Base-by-base conservation (phyloP, 352 stramenopile genomes). In the Globisporangium cederbergense region DNA sequence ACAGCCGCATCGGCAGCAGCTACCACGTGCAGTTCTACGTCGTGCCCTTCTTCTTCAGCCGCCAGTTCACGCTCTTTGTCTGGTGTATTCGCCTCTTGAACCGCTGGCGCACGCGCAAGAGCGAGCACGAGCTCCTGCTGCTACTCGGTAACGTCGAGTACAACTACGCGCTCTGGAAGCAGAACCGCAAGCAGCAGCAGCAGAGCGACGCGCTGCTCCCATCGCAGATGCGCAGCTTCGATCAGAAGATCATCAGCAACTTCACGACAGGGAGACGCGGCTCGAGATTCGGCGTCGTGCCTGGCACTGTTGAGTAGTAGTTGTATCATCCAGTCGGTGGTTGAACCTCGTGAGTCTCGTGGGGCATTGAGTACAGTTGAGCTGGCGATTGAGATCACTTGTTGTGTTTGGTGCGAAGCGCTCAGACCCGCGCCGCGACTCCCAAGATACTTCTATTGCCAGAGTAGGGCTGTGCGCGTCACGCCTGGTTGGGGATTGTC, bases 31-130 rank as follows among this genome's bases (percentile, higher is more conserved):
- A 64, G 11, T 53, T 68, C 34, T 64, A 43, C 38, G 46, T 61
- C 34, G 3, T 71, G 32, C 65, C 60, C 36, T 68, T 71, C 52
- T 64, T 71, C 20, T 16, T 71, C 53, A 65, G 46, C 25, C 65
- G 60, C 20, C 61, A 65, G 22, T 38, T 68, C 7, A 68, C 60
- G 14, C 25, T 63, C 3, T 49, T 65, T 10, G 32, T 68, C 25
- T 71, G 65, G 65, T 65, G 25, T 25, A 16, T 55, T 8, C 65
- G 60, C 9, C 22, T 68, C 0, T 22, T 71, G 28, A n/a, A 60
- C 18, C 46, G 60, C 60, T 52, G 64, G 36, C 30, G 38, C 3
- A 65, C 30, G 9, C 65, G 57, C 56, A 25, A 51, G 18, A 60
- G 43, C 18, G 51, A 64, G 4, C 4, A 57, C 49, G 58, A 70